phyloP scores from a whole-genome alignment of 306 rosid species.

The Rosa multiflora region DNA sequence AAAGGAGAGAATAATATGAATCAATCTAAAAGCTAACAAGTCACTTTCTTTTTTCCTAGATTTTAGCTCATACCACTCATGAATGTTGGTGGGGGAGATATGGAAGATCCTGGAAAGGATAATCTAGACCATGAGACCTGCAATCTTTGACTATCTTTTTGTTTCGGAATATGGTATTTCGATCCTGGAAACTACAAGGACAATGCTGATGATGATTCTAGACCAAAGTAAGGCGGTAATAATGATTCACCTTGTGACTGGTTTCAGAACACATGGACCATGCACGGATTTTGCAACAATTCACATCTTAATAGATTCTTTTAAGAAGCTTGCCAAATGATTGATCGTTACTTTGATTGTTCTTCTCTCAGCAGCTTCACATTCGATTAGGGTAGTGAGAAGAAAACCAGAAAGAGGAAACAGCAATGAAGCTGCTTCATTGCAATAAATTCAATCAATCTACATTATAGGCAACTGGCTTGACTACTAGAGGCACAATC shows the following conservation, averaged over 20 bases:
- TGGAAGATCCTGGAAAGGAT: constrained; percentile 22
- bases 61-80: constrained; percentile 16
- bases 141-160: constrained; percentile 6
- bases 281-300: constrained; percentile 1
- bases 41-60: constrained; percentile 9
- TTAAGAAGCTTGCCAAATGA: background rate
- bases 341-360: background rate
- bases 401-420: background rate
- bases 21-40: constrained; percentile 18
- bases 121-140: background rate
- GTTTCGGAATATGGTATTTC: background rate
- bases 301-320: background rate
- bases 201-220: constrained; percentile 11
- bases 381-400: background rate
- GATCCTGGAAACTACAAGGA: background rate
- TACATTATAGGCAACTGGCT: background rate
- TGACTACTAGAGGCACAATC: background rate
- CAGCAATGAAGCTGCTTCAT: background rate
- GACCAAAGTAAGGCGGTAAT: constrained; percentile 20
- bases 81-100: constrained; percentile 8
- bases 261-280: background rate
- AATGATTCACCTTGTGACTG: constrained; percentile 21
- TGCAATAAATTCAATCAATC: background rate
- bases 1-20: constrained; percentile 3
- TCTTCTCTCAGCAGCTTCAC: constrained; percentile 4